Percentiles rank a stretch among this genome's conserved stretches.
Conservation (phyloP, 2,329 filamentous ascomycete genomes). For the Colletotrichum horii region DNA sequence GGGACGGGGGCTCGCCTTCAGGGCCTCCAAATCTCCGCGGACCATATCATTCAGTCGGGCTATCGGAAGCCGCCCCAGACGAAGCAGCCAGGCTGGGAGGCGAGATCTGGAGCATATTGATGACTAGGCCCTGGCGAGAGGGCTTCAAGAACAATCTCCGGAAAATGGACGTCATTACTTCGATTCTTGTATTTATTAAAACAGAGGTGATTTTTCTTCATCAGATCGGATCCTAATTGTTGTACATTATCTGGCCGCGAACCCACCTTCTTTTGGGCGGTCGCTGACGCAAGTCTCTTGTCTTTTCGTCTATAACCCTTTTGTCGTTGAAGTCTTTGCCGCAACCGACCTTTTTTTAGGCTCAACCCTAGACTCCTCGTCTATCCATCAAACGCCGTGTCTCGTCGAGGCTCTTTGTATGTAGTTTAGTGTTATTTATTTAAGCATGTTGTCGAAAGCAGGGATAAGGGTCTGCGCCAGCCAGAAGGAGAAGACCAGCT, state of each 20-base stretch:
- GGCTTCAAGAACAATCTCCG: background rate
- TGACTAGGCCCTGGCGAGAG: background rate
- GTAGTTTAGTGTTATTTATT: conserved; percentile 26
- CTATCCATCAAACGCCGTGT: conserved; percentile 25
- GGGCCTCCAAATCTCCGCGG: background rate
- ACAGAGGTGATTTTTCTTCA: conserved; percentile 16
- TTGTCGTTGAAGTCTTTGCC: background rate
- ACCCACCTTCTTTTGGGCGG: background rate
- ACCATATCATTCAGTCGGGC: conserved; percentile 32
- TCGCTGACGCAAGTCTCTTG: background rate
- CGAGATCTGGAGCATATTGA: conserved; percentile 52
- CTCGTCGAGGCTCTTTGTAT: conserved; percentile 1
- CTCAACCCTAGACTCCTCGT: conserved; percentile 11
- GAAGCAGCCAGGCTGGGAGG: conserved; percentile 45
- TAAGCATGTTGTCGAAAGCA: conserved; percentile 70
- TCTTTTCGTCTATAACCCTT: background rate
- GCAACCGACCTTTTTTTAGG: conserved; percentile 36
- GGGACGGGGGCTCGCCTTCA: conserved; percentile 48
- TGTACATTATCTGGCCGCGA: conserved; percentile 17
- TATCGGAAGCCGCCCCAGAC: conserved; percentile 43
- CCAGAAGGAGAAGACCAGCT: conserved; percentile 99
- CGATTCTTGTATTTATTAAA: conserved; percentile 10
- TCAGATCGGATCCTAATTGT: conserved; percentile 10
- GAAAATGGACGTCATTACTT: background rate
- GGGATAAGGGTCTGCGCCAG: conserved; percentile 97